These are phyloP conservation scores for Iberis amara DNA, from an alignment of 441 rosid species.

Conservation along the genomic window DNA sequence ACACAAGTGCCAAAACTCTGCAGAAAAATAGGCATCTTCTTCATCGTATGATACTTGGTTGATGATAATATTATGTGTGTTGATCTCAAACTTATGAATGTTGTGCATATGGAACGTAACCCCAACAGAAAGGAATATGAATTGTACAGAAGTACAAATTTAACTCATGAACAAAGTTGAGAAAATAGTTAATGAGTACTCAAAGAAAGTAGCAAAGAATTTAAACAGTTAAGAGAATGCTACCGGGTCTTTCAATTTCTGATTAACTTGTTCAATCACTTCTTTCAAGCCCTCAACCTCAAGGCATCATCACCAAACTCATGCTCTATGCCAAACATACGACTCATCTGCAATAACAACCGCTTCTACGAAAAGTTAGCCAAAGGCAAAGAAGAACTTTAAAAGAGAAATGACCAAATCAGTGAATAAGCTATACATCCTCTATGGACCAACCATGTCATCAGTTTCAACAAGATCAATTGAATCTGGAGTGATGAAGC, in stretches of 20 bases:
- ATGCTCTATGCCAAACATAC: slow-evolving; percentile 73
- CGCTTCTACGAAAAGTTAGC: slow-evolving; percentile 12
- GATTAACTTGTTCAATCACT: slow-evolving; percentile 91
- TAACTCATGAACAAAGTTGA: too few species aligned
- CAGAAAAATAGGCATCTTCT: slow-evolving; percentile 47
- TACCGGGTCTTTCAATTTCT: slow-evolving; percentile 95
- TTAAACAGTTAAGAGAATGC: slow-evolving; percentile 1
- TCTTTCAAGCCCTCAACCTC: slow-evolving; percentile 93
- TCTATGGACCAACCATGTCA: slow-evolving; percentile 56
- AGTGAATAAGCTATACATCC: slow-evolving; percentile 82
- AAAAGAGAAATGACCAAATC: slow-evolving; percentile 81
- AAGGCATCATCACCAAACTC: slow-evolving; percentile 96
- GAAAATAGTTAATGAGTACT: too few species aligned
- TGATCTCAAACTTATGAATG: slow-evolving; percentile 85
- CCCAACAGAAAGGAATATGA: too few species aligned
- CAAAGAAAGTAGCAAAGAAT: too few species aligned
- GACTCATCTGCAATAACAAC: slow-evolving; percentile 61
- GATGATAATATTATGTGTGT: slow-evolving; percentile 89
- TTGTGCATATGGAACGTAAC: too few species aligned
- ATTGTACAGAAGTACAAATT: too few species aligned
- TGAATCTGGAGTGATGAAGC: too few species aligned
- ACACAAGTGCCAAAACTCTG: not conserved
- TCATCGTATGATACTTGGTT: slow-evolving; percentile 89
- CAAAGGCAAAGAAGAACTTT: slow-evolving; percentile 46
- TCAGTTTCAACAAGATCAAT: slow-evolving; percentile 86